Evolutionary conservation across 2,329 filamentous ascomycete species (phyloP).

Genomic region (Xylaria sp.): DNA sequence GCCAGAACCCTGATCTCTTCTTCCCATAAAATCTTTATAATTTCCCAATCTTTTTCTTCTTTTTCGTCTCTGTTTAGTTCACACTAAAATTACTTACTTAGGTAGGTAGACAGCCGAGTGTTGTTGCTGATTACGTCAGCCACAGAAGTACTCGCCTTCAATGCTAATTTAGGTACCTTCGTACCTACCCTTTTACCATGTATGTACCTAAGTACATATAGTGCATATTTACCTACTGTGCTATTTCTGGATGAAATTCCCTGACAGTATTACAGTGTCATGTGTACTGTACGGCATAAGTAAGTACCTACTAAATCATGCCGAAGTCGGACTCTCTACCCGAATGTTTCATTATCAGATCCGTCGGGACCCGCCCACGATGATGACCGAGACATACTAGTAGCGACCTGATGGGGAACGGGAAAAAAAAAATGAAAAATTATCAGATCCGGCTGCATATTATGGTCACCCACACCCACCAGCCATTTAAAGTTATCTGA

Average conservation of each 20-base stretch:
- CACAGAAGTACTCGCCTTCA: too few relatives aligned
- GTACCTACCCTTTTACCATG: too few relatives aligned
- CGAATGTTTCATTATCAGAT: slow-evolving; percentile 44
- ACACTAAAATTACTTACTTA: too few relatives aligned
- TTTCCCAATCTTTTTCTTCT: not conserved
- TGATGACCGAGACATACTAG: slow-evolving; percentile 5
- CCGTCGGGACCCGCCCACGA: slow-evolving; percentile 35
- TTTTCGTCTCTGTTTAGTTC: too few relatives aligned
- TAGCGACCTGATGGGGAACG: not conserved
- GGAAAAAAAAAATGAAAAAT: slow-evolving; percentile 28
- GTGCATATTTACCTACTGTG: not conserved
- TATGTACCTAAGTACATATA: not conserved
- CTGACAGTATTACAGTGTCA: not conserved
- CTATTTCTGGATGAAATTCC: not conserved
- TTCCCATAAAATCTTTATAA: not conserved
- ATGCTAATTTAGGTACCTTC: not conserved
- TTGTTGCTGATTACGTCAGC: too few relatives aligned
- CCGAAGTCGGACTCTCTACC: slow-evolving; percentile 43
- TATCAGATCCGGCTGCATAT: slow-evolving; percentile 46
- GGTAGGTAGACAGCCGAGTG: too few relatives aligned
- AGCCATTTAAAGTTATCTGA: slow-evolving; percentile 54
- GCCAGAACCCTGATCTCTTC: too few relatives aligned
- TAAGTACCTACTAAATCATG: not conserved
- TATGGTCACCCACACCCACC: slow-evolving; percentile 32
- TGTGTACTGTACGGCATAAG: not conserved